Conservation (phyloP, 2,329 filamentous ascomycete species). For the Aspergillus brasiliensis region DNA sequence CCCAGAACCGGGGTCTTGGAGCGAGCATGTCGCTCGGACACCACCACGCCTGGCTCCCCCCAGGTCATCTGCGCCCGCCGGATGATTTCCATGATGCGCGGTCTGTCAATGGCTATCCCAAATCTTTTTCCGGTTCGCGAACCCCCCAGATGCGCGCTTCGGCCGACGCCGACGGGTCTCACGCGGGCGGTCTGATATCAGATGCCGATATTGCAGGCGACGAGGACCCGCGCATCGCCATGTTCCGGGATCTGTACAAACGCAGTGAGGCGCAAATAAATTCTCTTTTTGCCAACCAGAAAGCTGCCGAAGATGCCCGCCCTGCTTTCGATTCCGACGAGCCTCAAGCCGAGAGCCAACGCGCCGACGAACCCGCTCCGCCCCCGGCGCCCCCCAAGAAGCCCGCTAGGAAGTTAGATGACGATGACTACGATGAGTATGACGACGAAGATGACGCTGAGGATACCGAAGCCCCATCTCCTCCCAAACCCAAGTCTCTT, state of each 20-base stretch:
- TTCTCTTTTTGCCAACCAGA: constrained; percentile 65
- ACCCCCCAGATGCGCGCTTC: constrained; percentile 49
- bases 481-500: constrained; percentile 54
- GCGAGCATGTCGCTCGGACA: constrained; percentile 67
- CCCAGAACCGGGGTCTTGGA: constrained; percentile 50
- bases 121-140: constrained; percentile 46
- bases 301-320: constrained; percentile 31
- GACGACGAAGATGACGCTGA: constrained; percentile 64
- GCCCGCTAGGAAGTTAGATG: constrained; percentile 73
- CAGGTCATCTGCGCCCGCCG: constrained; percentile 60
- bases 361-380: constrained; percentile 53
- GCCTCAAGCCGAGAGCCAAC: constrained; percentile 34
- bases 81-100: constrained; percentile 58
- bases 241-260: constrained; percentile 77
- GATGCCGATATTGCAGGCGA: constrained; percentile 63
- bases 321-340: constrained; percentile 53
- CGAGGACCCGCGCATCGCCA: constrained; percentile 67
- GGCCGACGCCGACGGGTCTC: constrained; percentile 48
- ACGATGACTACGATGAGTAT: constrained; percentile 72
- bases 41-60: constrained; percentile 68
- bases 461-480: constrained; percentile 51
- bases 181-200: constrained; percentile 51
- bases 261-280: constrained; percentile 76
- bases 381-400: constrained; percentile 53
- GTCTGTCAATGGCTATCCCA: constrained; percentile 47